Base-by-base conservation (phyloP, 2,329 filamentous ascomycete species). In the Emergomyces pasteurianus region DNA sequence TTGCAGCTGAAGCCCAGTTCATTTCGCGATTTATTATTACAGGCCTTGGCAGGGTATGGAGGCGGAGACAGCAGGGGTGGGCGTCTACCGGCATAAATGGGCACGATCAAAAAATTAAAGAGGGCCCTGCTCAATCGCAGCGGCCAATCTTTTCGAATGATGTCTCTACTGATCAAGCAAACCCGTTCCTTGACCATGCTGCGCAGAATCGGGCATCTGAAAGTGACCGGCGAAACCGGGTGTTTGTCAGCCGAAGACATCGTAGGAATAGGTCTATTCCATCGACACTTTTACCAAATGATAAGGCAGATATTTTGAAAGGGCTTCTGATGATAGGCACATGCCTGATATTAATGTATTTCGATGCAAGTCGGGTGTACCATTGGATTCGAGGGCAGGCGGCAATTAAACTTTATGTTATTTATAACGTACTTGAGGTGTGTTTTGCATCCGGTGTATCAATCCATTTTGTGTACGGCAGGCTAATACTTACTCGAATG, bases 321-420 rank as follows among this genome's bases (percentile, higher is more conserved):
- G 94, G 94, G 0, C 79, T 90, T 23, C 82, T 99, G 62, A 92
- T 99, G 63, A 83, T 96, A 56, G 86, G 84, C 68, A 96, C 90
- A 70, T 95, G 90, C 67, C 79, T 88, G 58, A 85, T 92, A 16
- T 79, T 99, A 58, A 92, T 96, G 86, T 86, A 84, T 28, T 87
- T 99, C 53, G 95, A 99, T 72, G 94, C 94, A 6, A 96, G 92
- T 71, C 85, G 92, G 58, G 96, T 97, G 90, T 99, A 99, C 70
- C 94, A 99, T 73, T 92, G 92, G 68, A 96, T 99, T 67, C 87
- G 92, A 54, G 94, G 91, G 0, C 94, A 99, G 73, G 92, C 92
- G 1, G 92, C 92, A 8, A 96, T 99, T 77, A 99, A 99, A 72
- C 82, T 99, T 12, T 99, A 99, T 72, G 94, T 99, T 62, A 97